phyloP scores from a whole-genome alignment of 2,329 filamentous ascomycete genomes.

The Fusarium zealandicum region DNA sequence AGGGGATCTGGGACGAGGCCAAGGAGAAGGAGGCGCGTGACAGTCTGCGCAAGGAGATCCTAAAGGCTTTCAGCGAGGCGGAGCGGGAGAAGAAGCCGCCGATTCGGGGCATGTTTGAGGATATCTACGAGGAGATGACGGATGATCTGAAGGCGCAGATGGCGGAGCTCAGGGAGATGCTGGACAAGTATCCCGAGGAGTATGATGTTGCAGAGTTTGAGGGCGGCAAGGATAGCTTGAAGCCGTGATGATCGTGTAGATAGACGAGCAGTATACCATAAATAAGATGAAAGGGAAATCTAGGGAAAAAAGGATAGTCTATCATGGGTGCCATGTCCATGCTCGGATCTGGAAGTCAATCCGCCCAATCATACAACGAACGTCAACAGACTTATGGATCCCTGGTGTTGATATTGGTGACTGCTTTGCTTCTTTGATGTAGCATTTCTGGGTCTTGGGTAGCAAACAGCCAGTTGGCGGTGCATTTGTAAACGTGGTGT shows the following conservation, averaged over 20 bases:
- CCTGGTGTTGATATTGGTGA: constrained; percentile 4
- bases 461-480: constrained; percentile 18
- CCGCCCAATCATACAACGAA: constrained; percentile 6
- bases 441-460: neutral
- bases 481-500: neutral
- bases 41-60: constrained; percentile 72
- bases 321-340: constrained; percentile 6
- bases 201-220: constrained; percentile 85
- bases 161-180: constrained; percentile 72
- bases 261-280: neutral
- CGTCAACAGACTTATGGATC: neutral
- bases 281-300: neutral
- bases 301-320: neutral
- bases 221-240: constrained; percentile 72
- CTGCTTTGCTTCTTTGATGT: neutral
- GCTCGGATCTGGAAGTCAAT: constrained; percentile 1
- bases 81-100: constrained; percentile 82
- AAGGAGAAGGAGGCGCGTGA: constrained; percentile 77
- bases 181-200: constrained; percentile 88
- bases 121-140: constrained; percentile 88
- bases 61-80: constrained; percentile 84
- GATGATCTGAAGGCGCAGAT: constrained; percentile 79
- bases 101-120: constrained; percentile 78
- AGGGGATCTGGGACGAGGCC: constrained; percentile 83
- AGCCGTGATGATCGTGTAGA: constrained; percentile 34